Percentiles rank a stretch among this genome's conserved stretches.
Evolutionary conservation across 768 basidiomycete genomes (phyloP).

Genomic region (Boletus eberwhitei): DNA sequence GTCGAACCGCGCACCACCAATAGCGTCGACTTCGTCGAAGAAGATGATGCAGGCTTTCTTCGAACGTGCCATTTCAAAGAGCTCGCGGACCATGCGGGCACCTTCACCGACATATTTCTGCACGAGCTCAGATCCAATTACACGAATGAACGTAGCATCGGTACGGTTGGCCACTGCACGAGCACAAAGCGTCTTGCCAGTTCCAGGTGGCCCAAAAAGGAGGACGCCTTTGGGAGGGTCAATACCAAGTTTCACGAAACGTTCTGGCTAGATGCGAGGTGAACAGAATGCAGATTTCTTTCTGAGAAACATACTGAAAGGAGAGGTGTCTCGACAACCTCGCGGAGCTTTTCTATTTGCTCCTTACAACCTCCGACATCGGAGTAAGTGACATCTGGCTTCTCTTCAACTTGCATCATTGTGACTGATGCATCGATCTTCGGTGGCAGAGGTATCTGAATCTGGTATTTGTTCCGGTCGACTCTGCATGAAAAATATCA

Average conservation of each 20-base stretch:
- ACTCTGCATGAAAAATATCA: conserved; percentile 50
- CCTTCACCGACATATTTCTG: conserved; percentile 99
- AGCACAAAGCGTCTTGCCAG: conserved; percentile 98
- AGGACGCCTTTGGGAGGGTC: conserved; percentile 98
- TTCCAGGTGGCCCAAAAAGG: conserved; percentile 92
- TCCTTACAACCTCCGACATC: conserved; percentile 99
- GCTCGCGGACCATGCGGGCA: conserved; percentile 95
- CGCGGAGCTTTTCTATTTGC: conserved; percentile 97
- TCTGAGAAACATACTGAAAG: conserved; percentile 64
- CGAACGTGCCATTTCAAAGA: conserved; percentile 98
- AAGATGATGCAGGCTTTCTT: conserved; percentile 99
- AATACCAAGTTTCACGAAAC: conserved; percentile 96
- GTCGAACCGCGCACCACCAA: conserved; percentile 96
- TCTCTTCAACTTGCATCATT: conserved; percentile 99
- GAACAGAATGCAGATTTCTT: conserved; percentile 4
- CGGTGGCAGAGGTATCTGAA: conserved; percentile 96
- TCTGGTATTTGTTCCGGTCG: conserved; percentile 95
- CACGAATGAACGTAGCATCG: conserved; percentile 98
- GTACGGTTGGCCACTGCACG: conserved; percentile 98
- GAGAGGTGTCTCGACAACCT: conserved; percentile 96
- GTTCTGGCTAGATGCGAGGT: conserved; percentile 76
- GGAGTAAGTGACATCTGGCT: conserved; percentile 96
- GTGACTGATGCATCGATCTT: conserved; percentile 99
- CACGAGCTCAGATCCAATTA: conserved; percentile 98
- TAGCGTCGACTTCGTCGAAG: conserved; percentile 98